Percentiles rank a stretch among this genome's conserved stretches.
phyloP scores from a whole-genome alignment of 2,329 filamentous ascomycete species.

The Aspergillus felis region DNA sequence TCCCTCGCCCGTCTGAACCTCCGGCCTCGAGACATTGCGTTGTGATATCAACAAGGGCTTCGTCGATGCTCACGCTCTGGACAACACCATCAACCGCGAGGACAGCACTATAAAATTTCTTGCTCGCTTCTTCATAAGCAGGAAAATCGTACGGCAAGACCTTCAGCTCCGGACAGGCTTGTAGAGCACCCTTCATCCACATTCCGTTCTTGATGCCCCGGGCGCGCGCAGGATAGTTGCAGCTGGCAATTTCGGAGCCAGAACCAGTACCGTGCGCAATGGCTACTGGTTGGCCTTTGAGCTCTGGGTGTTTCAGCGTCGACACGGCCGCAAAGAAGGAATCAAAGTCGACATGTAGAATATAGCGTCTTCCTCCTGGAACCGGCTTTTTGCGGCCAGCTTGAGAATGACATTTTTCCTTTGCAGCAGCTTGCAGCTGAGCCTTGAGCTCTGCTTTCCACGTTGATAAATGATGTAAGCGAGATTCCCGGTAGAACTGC shows the following conservation, averaged over 20 bases:
- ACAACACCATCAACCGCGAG: constrained; percentile 75
- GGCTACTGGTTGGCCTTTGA: constrained; percentile 72
- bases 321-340: constrained; percentile 98
- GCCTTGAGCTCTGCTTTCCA: constrained; percentile 97
- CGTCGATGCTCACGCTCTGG: constrained; percentile 95
- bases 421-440: constrained; percentile 74
- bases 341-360: constrained; percentile 97
- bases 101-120: constrained; percentile 80
- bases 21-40: constrained; percentile 61
- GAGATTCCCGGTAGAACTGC: constrained; percentile 92
- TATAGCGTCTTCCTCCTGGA: constrained; percentile 67
- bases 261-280: constrained; percentile 83
- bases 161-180: constrained; percentile 79
- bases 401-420: constrained; percentile 56
- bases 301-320: constrained; percentile 70
- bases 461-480: constrained; percentile 87
- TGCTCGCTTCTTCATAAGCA: constrained; percentile 88
- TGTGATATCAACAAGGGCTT: constrained; percentile 84
- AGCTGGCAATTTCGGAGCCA: constrained; percentile 93
- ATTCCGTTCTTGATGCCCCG: constrained; percentile 95
- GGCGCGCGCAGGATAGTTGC: constrained; percentile 85
- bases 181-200: constrained; percentile 94
- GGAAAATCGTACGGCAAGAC: constrained; percentile 95
- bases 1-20: constrained; percentile 61
- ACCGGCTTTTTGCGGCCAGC: constrained; percentile 51